Conservation (phyloP, 208 protist species). For the Wallacemonas sp. region DNA sequence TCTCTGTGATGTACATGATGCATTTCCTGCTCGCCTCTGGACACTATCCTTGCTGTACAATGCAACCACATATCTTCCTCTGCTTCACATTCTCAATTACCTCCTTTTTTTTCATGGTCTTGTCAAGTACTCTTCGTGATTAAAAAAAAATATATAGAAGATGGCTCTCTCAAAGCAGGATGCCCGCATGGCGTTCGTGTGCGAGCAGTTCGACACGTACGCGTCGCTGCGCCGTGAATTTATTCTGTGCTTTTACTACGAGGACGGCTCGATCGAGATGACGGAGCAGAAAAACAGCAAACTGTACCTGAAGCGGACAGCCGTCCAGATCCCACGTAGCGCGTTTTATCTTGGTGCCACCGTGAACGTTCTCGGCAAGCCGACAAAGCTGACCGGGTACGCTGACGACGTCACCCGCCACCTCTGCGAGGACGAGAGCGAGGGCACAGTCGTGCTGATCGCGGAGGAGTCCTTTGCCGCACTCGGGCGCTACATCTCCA, state of each 20-base stretch:
- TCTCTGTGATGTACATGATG: too few relatives aligned
- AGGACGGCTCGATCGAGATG: conserved; percentile 78
- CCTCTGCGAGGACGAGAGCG: conserved; percentile 67
- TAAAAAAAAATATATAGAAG: too few relatives aligned
- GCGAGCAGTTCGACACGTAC: conserved; percentile 67
- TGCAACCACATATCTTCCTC: too few relatives aligned
- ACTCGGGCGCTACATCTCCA: conserved; percentile 69
- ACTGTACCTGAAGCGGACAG: conserved; percentile 66
- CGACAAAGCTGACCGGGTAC: conserved; percentile 64
- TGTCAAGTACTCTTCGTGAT: too few relatives aligned
- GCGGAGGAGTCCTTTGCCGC: conserved; percentile 48
- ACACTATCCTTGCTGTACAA: too few relatives aligned
- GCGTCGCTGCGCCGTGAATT: conserved; percentile 50
- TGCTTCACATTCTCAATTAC: too few relatives aligned
- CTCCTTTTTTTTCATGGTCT: too few relatives aligned
- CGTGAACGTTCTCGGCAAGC: conserved; percentile 66
- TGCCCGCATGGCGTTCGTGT: conserved; percentile 76
- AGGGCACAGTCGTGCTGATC: conserved; percentile 66
- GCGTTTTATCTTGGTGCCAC: conserved; percentile 62
- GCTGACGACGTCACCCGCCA: conserved; percentile 81
- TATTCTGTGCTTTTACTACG: conserved; percentile 73
- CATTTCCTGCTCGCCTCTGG: too few relatives aligned
- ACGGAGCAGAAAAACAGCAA: conserved; percentile 53
- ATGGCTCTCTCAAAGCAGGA: conserved; percentile 81
- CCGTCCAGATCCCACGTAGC: conserved; percentile 36